Evolutionary conservation across 202 grass and related monocot genomes (phyloP), one percentile per base, ranked within the genome.

Genomic region (Dendrocalamus latiflorus): DNA sequence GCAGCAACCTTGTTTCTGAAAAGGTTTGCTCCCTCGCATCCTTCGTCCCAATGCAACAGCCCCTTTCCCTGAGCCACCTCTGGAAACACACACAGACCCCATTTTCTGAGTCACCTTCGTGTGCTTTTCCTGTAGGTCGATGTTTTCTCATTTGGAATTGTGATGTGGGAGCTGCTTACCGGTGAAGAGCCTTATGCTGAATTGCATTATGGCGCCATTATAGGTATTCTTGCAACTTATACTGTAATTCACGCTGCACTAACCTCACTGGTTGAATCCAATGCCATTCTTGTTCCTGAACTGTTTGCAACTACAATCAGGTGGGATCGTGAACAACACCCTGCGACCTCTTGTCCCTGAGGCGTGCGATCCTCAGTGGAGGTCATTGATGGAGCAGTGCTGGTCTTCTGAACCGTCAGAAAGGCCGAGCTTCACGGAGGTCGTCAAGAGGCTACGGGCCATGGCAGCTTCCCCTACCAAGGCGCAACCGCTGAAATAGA

Each of bases 111-210:
- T 57, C 34, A 43, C 68, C 76, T 16, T 38, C 77, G 50, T 26
- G 43, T 62, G 14, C 20, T 86, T 26, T 79, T 33, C 13, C 59
- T 86, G 25, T 60, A 97, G 94, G 94, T 97, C 0, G 91, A 97
- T n/a, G 89, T 97, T 69, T 97, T 93, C 94, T 97, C 94, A 5
- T 93, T 93, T 6, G 94, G 94, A 65, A 97, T 97, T 68, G 94
- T 91, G 38, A 91, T 97, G 94, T 97, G 94, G 94, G 94, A 97
- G 66, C 85, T 97, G 16, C 78, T 97, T 72, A 97, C 94, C 4
- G 91, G 94, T 66, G 94, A 97, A 50, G 94, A 93, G 58, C 94
- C 94, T 74, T 93, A 97, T 24, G 91, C 91, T 8, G 89, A 97
- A 7, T 86, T 97, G 49, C 94, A 93, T 77, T 97, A 97, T 51